Evolutionary conservation across 805 yeast species (phyloP).

Genomic region (Cyberlindnera meyerae): DNA sequence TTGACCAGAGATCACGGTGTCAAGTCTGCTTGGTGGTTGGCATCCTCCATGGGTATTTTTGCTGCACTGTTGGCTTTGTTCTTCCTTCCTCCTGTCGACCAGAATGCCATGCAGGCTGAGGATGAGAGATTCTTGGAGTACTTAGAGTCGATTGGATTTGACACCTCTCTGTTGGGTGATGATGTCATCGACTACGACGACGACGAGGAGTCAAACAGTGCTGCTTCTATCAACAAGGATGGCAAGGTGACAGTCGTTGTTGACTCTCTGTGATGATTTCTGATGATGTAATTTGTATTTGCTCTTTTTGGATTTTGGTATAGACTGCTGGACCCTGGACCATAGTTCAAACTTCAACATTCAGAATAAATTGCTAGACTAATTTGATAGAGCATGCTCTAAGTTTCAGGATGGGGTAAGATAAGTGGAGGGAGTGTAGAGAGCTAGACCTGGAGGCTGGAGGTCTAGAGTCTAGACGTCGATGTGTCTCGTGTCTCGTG

Average conservation of each 20-base stretch:
- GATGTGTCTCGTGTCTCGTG: too few relatives aligned
- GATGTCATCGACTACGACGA: conserved; percentile 1
- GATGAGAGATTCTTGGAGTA: conserved; percentile 68
- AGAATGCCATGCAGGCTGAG: conserved; percentile 74
- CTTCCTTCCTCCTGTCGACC: conserved; percentile 76
- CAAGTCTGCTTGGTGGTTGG: conserved; percentile 77
- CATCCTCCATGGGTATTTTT: conserved; percentile 70
- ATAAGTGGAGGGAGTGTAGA: too few relatives aligned
- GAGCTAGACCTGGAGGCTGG: too few relatives aligned
- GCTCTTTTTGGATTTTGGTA: too few relatives aligned
- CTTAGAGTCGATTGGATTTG: conserved; percentile 68
- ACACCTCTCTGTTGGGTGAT: conserved; percentile 50
- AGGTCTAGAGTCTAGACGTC: too few relatives aligned
- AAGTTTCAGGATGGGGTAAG: too few relatives aligned
- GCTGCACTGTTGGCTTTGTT: conserved; percentile 67
- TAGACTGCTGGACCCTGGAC: too few relatives aligned
- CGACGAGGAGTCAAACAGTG: conserved; percentile 1
- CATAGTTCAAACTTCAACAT: too few relatives aligned
- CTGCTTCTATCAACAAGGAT: not conserved
- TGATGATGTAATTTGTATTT: too few relatives aligned
- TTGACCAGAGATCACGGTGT: conserved; percentile 64
- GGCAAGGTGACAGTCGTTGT: not conserved
- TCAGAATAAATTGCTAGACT: too few relatives aligned
- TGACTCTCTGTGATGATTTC: not conserved
- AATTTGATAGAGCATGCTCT: too few relatives aligned